Evolutionary conservation across 2,329 filamentous ascomycete species (phyloP).

Genomic region (Furcasterigmium sp.): DNA sequence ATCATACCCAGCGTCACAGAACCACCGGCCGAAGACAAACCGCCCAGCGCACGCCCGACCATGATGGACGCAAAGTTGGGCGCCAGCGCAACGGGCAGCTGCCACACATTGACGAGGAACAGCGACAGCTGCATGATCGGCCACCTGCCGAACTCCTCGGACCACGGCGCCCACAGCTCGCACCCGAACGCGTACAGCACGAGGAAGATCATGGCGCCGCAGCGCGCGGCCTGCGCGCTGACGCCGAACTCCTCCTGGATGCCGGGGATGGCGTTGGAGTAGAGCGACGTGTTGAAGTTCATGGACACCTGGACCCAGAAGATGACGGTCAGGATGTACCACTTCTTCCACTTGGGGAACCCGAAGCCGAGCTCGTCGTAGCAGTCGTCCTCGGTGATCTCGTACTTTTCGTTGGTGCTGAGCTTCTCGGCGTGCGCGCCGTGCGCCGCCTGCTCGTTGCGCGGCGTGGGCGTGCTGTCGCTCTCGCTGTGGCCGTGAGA

Average conservation of each 20-base stretch:
- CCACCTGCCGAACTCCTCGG: constrained; percentile 74
- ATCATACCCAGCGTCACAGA: constrained; percentile 73
- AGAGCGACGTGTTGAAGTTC: constrained; percentile 74
- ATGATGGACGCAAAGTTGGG: constrained; percentile 68
- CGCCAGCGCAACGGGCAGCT: constrained; percentile 66
- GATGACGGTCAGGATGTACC: constrained; percentile 67
- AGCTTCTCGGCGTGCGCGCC: constrained; percentile 24
- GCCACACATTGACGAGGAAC: constrained; percentile 72
- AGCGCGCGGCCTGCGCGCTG: constrained; percentile 61
- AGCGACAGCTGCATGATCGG: constrained; percentile 69
- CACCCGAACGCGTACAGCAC: constrained; percentile 80
- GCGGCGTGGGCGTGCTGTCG: constrained; percentile 34
- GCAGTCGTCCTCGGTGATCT: constrained; percentile 53
- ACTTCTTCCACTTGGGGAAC: constrained; percentile 60
- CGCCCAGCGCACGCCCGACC: constrained; percentile 65
- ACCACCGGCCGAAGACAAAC: constrained; percentile 66
- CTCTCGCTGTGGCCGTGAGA: no score
- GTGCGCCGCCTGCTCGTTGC: constrained; percentile 7
- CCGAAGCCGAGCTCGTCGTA: constrained; percentile 60
- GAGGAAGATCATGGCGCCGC: constrained; percentile 74
- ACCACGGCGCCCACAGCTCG: constrained; percentile 85
- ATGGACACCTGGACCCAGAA: constrained; percentile 70
- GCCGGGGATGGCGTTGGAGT: constrained; percentile 62
- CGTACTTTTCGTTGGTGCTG: constrained; percentile 33
- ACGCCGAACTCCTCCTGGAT: constrained; percentile 65